A percentile compares a stretch with the other conserved stretches of the same genome.
These are phyloP conservation scores for Vicia villosa DNA, from an alignment of 306 rosid species.

Conservation along the genomic window DNA sequence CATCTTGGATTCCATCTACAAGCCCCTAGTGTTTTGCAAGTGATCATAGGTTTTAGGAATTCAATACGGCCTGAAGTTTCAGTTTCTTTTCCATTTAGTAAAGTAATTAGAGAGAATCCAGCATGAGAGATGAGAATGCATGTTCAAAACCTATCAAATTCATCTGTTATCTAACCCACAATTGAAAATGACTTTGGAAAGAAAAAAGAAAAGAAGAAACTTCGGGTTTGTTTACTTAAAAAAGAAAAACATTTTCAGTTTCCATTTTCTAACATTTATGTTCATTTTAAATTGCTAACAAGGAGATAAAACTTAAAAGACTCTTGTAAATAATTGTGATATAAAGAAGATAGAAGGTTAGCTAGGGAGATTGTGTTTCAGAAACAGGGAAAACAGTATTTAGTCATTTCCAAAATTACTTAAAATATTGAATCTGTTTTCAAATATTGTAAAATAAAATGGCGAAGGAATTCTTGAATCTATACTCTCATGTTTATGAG, in stretches of 20 bases:
- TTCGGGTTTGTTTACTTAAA: background rate
- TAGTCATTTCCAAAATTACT: background rate
- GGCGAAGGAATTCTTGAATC: background rate
- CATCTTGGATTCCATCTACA: constrained; percentile 63
- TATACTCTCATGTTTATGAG: background rate
- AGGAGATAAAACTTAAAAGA: background rate
- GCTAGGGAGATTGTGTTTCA: background rate
- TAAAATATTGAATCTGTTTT: background rate
- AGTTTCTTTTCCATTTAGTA: constrained; percentile 23
- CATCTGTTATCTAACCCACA: background rate
- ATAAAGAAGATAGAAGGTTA: background rate
- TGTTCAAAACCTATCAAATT: too few relatives aligned
- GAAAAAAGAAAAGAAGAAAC: too few relatives aligned
- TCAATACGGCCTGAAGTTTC: constrained; percentile 22
- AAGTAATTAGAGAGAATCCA: constrained; percentile 25
- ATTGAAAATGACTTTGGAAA: background rate
- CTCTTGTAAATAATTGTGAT: background rate
- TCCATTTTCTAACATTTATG: background rate
- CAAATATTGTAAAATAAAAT: background rate
- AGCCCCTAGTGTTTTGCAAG: constrained; percentile 65
- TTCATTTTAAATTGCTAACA: too few relatives aligned
- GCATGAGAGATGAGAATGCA: too few relatives aligned
- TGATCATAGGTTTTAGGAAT: constrained; percentile 20
- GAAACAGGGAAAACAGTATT: background rate
- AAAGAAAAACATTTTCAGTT: background rate